A percentile compares a stretch with the other conserved stretches of the same genome.
Conservation (phyloP, 495 filamentous ascomycete genomes). For the Rhizodiscina lignyota region DNA sequence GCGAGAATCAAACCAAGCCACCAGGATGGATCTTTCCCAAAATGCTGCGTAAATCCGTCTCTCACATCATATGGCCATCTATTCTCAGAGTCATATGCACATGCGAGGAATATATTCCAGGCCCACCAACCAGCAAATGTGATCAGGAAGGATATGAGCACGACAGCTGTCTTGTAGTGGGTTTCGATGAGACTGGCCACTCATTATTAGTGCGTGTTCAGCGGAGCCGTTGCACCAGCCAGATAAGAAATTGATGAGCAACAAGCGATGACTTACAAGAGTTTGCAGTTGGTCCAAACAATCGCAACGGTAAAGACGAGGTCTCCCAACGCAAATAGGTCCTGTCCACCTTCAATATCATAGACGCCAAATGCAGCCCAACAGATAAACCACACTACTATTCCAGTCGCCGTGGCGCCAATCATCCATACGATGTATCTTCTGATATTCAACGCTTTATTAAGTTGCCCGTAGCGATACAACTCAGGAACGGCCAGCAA, state of each 20-base stretch:
- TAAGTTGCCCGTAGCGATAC: slow-evolving; percentile 65
- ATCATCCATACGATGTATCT: slow-evolving; percentile 69
- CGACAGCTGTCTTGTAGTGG: slow-evolving; percentile 67
- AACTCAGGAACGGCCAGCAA: slow-evolving; percentile 80
- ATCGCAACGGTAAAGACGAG: slow-evolving; percentile 64
- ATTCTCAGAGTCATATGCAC: too few species aligned
- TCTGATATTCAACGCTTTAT: slow-evolving; percentile 59
- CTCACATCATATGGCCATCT: slow-evolving; percentile 55
- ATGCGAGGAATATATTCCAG: slow-evolving; percentile 72
- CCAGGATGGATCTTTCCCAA: slow-evolving; percentile 59
- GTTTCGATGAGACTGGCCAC: slow-evolving; percentile 49
- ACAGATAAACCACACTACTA: slow-evolving; percentile 73
- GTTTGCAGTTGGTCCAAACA: slow-evolving; percentile 65
- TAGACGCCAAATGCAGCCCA: slow-evolving; percentile 55
- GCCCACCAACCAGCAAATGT: slow-evolving; percentile 68
- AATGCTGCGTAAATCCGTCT: slow-evolving; percentile 46
- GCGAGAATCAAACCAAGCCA: slow-evolving; percentile 61
- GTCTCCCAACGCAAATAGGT: slow-evolving; percentile 63
- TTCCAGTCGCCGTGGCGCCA: slow-evolving; percentile 57
- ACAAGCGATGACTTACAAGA: slow-evolving; percentile 43
- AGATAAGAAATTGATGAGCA: too few species aligned
- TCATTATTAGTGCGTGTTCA: background rate
- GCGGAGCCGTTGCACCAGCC: background rate
- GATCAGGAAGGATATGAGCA: slow-evolving; percentile 44
- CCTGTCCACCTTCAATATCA: slow-evolving; percentile 50